Evolutionary conservation across 192 early-diverging fungal species (phyloP), one percentile per base, ranked within the genome.

Genomic region (Mortierella antarctica): DNA sequence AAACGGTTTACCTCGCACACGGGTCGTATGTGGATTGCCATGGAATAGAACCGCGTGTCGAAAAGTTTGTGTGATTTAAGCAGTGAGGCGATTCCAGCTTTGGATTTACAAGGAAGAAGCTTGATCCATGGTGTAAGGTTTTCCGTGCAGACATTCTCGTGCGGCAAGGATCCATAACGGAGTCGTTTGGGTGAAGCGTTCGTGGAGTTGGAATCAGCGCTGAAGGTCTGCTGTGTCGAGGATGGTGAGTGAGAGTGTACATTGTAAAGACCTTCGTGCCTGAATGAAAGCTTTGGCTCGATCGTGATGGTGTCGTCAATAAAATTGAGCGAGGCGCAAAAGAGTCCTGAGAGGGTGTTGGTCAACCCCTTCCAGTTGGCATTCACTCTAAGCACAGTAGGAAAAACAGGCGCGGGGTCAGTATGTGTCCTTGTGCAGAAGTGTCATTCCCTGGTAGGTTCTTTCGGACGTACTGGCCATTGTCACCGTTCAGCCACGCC

Each of bases 101-200:
- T 95, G 14, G 93, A 84, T 85, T 97, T 93, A 75, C 98, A 99
- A 5, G 98, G 98, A 47, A 99, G 74, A 65, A 97, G 86, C 78
- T 98, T 99, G 70, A 93, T 90, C 96, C 96, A 99, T 10, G 97
- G 96, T 9, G 98, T 98, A 82, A 99, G 86, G 79, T 99, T 99
- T 76, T 98, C 98, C 6, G 98, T 99, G 70, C 98, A 99, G 10
- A 96, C 95, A 71, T 91, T 92, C 73, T 99, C 98, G 73, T 94
- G 93, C 6, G 97, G 93, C 39, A 99, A 86, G 14, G 89, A 83
- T 1, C 92, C 93, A 55, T 96, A 96, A 8, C 96, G 88, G 49
- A 96, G 71, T 53, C 55, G 56, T 64, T 57, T 62, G 17, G 73
- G 58, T 17, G 41, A 14, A 0, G 53, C 20, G 11, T 46, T 49